Evolutionary conservation across 2,329 filamentous ascomycete genomes (phyloP).

Genomic region (Neophaeococcomyces aloes): DNA sequence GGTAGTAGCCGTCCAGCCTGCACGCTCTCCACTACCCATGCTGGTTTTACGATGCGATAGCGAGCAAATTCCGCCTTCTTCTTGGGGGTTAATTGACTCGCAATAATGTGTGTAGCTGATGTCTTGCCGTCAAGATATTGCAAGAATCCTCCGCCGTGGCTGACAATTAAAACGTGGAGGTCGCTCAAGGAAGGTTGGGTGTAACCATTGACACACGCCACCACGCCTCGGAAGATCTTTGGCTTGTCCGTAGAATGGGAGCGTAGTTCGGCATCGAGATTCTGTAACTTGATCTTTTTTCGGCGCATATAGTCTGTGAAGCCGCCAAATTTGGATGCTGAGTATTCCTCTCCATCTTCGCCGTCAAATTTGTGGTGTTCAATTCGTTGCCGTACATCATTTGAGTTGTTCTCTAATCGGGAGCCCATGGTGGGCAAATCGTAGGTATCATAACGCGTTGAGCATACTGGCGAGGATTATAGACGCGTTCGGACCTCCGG

Average conservation of each 20-base stretch:
- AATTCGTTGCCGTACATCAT: conserved; percentile 52
- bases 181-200: conserved; percentile 87
- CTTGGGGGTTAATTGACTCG: conserved; percentile 79
- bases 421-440: conserved; percentile 46
- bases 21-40: conserved; percentile 88
- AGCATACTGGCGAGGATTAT: neutral
- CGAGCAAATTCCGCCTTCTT: conserved; percentile 78
- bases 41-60: conserved; percentile 87
- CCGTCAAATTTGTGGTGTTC: conserved; percentile 62
- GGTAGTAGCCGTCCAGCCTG: conserved; percentile 68
- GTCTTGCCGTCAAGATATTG: conserved; percentile 95
- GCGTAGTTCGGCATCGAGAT: conserved; percentile 74
- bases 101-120: conserved; percentile 89
- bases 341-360: conserved; percentile 86
- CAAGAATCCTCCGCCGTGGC: conserved; percentile 86
- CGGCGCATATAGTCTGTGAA: conserved; percentile 86
- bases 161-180: conserved; percentile 77
- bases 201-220: conserved; percentile 88
- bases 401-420: conserved; percentile 49
- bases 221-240: conserved; percentile 79
- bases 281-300: conserved; percentile 96
- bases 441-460: conserved; percentile 13
- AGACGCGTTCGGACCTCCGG: neutral
- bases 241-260: conserved; percentile 59
- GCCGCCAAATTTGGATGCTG: conserved; percentile 73